Conservation (phyloP, 2,329 filamentous ascomycete genomes). For the Fusarium guadeloupense region DNA sequence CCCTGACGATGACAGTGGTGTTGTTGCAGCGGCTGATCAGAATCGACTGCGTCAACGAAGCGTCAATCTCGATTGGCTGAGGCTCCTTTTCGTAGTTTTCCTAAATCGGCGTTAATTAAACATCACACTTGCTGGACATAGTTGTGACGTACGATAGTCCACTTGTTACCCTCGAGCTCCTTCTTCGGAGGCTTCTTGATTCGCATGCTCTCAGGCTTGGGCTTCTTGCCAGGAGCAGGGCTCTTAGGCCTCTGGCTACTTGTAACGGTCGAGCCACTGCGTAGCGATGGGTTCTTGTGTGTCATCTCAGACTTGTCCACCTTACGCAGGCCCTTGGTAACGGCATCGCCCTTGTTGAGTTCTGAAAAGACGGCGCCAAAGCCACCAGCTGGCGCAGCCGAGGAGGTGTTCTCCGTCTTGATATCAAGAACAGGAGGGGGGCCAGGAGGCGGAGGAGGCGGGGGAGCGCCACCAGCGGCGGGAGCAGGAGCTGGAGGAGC, state of each 20-base stretch:
- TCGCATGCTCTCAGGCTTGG: constrained; percentile 86
- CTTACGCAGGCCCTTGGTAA: constrained; percentile 89
- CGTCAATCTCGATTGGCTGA: constrained; percentile 81
- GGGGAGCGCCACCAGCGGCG: constrained; percentile 62
- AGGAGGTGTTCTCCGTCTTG: constrained; percentile 52
- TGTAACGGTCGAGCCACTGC: constrained; percentile 76
- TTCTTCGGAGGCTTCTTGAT: constrained; percentile 82
- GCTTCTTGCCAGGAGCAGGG: constrained; percentile 86
- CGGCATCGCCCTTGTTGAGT: constrained; percentile 86
- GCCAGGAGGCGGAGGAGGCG: constrained; percentile 69
- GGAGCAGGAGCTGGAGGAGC: constrained; percentile 59
- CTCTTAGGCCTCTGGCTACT: constrained; percentile 76
- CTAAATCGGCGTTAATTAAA: constrained; percentile 50
- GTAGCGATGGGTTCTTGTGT: constrained; percentile 93
- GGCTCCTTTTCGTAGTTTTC: constrained; percentile 88
- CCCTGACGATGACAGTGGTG: constrained; percentile 86
- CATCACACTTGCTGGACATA: background rate
- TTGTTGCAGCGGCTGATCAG: constrained; percentile 93
- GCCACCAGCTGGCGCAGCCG: constrained; percentile 67
- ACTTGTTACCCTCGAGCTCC: constrained; percentile 89
- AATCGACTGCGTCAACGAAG: constrained; percentile 84
- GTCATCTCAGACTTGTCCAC: constrained; percentile 97
- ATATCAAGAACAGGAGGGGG: constrained; percentile 73
- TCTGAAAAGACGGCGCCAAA: constrained; percentile 91
- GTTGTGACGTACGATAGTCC: constrained; percentile 74